Evolutionary conservation across 768 basidiomycete genomes (phyloP), one percentile per base, ranked within the genome.

Genomic region (Candolleomyces aberdarensis): DNA sequence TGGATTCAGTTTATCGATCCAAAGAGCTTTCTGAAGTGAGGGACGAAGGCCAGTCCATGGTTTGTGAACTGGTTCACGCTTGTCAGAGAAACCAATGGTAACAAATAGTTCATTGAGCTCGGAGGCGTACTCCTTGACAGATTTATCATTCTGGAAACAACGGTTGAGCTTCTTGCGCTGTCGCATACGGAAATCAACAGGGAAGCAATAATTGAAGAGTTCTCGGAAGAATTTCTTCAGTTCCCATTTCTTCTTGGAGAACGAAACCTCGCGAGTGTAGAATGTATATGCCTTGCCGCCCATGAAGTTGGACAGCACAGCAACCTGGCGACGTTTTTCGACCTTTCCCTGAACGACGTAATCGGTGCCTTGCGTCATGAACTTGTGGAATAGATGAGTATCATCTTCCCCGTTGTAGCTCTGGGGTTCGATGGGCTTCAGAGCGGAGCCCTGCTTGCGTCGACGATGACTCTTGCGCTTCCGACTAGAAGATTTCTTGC

Each of bases 201-300:
- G 77, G 58, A 78, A 78, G 40, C 70, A 74, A 20, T 69, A 68
- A 40, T 75, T 69, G 46, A 71, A 77, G 2, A 77, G 32, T 22
- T 59, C 71, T 4, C 49, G 32, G 46, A 75, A 73, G 61, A 76
- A 75, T 5, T 64, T 39, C 3, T 62, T 26, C 0, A 73, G 22
- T 2, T 19, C 63, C 69, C 68, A 76, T 3, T 62, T n/a, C 10
- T 66, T 50, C 0, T 62, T 59, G 2, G 64, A 56, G 0, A 49
- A 20, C 0, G 67, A 58, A 0, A 76, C 69, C 10, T 67, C 63
- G 2, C 56, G 60, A 13, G 64, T 66, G 32, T 72, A 76, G 40
- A 67, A 76, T 8, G 63, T 64, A 39, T 70, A 68, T 0, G 77
- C 77, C 2, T 67, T 68, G 0, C 70, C 75, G 1, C 52, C 65